A percentile compares a stretch with the other conserved stretches of the same genome.
These are phyloP conservation scores for Euphorbia tirucalli DNA, from an alignment of 345 rosid species.

Conservation along the genomic window DNA sequence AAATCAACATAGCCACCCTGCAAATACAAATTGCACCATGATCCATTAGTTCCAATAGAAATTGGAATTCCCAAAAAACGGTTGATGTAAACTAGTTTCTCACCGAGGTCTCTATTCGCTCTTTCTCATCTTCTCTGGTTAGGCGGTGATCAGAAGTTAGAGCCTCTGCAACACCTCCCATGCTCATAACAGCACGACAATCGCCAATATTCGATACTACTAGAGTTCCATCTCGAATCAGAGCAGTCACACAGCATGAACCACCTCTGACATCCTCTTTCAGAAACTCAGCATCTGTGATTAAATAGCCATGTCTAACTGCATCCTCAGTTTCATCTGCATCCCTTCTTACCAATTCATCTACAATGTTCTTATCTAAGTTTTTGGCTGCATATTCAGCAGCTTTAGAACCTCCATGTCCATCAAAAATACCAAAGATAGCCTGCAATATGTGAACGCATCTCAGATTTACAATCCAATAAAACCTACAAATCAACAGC, in stretches of 20 bases:
- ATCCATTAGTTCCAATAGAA: slow-evolving; percentile 9
- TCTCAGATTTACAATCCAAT: too few species aligned
- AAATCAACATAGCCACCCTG: slow-evolving; percentile 88
- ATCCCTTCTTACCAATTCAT: slow-evolving; percentile 35
- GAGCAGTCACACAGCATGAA: slow-evolving; percentile 83
- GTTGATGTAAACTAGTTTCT: slow-evolving; percentile 27
- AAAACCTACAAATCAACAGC: too few species aligned
- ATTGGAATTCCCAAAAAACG: background rate
- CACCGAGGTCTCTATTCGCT: slow-evolving; percentile 64
- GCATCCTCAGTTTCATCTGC: slow-evolving; percentile 48
- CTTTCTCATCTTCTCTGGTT: slow-evolving; percentile 70
- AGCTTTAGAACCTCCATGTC: too few species aligned
- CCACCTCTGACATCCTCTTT: slow-evolving; percentile 62
- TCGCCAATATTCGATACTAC: slow-evolving; percentile 85
- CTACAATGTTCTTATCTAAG: too few species aligned
- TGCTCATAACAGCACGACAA: slow-evolving; percentile 89
- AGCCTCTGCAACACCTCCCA: slow-evolving; percentile 67
- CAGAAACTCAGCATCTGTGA: slow-evolving; percentile 67
- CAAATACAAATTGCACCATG: slow-evolving; percentile 4
- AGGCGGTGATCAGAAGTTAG: slow-evolving; percentile 87
- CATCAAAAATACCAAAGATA: too few species aligned
- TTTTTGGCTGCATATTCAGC: too few species aligned
- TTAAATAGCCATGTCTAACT: slow-evolving; percentile 66
- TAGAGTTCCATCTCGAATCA: slow-evolving; percentile 61
- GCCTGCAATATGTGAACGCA: too few species aligned